Base-by-base conservation (phyloP, 1,139 yeast genomes). In the Yamadazyma spencermartinsiae region DNA sequence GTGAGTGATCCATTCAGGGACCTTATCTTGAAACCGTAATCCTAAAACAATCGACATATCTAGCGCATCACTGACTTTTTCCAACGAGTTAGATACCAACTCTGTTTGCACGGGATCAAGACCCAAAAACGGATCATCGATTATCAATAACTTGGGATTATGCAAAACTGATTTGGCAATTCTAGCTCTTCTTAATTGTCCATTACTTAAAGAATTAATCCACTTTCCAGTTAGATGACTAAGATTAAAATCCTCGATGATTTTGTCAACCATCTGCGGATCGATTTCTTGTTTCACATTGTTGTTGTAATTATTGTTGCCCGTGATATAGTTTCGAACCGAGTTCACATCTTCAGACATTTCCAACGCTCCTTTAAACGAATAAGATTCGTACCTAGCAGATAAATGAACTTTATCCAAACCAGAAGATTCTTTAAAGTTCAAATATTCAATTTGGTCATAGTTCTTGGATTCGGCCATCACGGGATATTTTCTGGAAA, bases 71-170 rank as follows among this genome's bases (percentile, higher is more conserved):
- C 64, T 54, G 1, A 68, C 61, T 15, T 47, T 42, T 3, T 49
- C 36, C 37, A 70, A 54, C 4, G 72, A 60, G 0, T 68, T 56
- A 21, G 88, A 77, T 8, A 92, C 86, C 14, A 74, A 63, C 2
- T 61, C 46, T 0, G 89, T 71, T 14, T 94, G 89, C 0, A 62
- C 58, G 0, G 96, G 95, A 53, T 92, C 98, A 20, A 92, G 67
- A 0, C 98, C 98, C 33, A 92, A 63, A 54, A 88, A 89, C 7
- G 97, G 96, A 51, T 92, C 98, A 58, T 92, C 98, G 13, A 92
- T 72, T 9, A 90, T 58, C 41, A 89, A 64, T 18, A 89, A 50
- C 30, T 69, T 68, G 0, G 97, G 96, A 35, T 76, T 67, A 38
- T 70, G 67, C 37, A 88, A 72, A 37, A 92, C 55, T 0, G 90